A percentile compares a stretch with the other conserved stretches of the same genome.
phyloP scores from a whole-genome alignment of 108 stramenopile species.

The Skeletonema menzelii region DNA sequence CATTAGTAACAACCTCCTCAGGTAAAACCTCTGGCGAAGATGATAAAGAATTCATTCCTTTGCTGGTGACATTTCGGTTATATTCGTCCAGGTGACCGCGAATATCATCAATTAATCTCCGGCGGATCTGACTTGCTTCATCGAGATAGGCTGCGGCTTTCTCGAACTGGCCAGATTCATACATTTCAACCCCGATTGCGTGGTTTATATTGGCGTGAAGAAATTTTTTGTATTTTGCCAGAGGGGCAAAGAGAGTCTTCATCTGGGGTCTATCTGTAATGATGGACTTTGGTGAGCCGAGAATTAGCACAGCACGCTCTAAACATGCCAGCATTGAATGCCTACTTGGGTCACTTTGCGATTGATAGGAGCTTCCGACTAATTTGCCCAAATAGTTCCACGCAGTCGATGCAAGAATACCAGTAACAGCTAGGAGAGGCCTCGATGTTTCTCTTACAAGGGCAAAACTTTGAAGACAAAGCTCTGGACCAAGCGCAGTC shows the following conservation, averaged over 20 bases:
- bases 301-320: constrained; percentile 33
- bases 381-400: constrained; percentile 40
- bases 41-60: constrained; percentile 6
- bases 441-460: constrained; percentile 17
- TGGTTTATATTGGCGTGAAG: constrained; percentile 37
- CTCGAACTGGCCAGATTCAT: constrained; percentile 26
- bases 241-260: constrained; percentile 14
- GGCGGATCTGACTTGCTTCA: constrained; percentile 14
- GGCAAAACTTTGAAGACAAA: constrained; percentile 19
- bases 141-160: constrained; percentile 20
- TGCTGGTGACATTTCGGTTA: not conserved
- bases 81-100: not conserved
- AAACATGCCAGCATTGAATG: constrained; percentile 26
- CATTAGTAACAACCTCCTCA: constrained; percentile 9
- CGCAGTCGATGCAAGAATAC: constrained; percentile 32
- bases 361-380: not conserved
- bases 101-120: constrained; percentile 30
- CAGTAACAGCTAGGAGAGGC: constrained; percentile 25
- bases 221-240: constrained; percentile 20
- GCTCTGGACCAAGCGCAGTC: constrained; percentile 8
- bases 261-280: constrained; percentile 3
- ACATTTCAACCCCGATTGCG: constrained; percentile 29
- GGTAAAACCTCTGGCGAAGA: constrained; percentile 2
- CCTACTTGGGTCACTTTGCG: constrained; percentile 4
- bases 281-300: constrained; percentile 15